These are phyloP conservation scores for Penicillium simplicissimum DNA, from an alignment of 495 filamentous ascomycete genomes.

Conservation along the genomic window DNA sequence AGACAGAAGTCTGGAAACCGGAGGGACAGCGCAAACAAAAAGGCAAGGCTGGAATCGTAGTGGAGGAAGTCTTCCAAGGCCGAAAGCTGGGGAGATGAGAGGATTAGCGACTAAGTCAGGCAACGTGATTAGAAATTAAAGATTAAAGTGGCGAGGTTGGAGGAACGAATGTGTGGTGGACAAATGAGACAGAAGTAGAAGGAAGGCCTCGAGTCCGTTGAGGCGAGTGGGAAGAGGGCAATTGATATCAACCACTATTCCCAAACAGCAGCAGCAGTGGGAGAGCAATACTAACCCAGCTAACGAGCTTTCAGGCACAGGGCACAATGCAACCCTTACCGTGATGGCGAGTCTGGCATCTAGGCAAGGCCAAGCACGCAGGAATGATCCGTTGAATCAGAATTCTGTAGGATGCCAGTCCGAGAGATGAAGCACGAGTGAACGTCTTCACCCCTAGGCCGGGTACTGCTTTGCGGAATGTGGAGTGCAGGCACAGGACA, in stretches of 20 bases:
- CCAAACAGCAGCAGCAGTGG: conserved; percentile 23
- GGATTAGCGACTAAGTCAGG: conserved; percentile 29
- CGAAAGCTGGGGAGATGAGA: conserved; percentile 45
- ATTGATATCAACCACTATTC: conserved; percentile 27
- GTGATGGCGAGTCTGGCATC: conserved; percentile 60
- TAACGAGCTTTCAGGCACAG: conserved; percentile 49
- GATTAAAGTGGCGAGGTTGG: conserved; percentile 3
- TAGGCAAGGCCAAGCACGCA: conserved; percentile 52
- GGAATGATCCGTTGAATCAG: conserved; percentile 48
- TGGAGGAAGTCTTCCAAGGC: conserved; percentile 38
- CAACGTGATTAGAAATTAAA: conserved; percentile 26
- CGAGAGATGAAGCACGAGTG: conserved; percentile 65
- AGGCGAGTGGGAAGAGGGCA: conserved; percentile 22
- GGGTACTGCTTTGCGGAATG: conserved; percentile 51
- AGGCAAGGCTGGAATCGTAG: conserved; percentile 43
- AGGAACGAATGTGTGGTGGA: conserved; percentile 15
- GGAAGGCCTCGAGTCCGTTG: conserved; percentile 3
- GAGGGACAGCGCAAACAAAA: conserved; percentile 5
- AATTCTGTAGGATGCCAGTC: conserved; percentile 43
- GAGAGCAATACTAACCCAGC: conserved; percentile 49
- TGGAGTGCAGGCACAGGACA: conserved; percentile 47
- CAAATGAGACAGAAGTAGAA: conserved; percentile 14
- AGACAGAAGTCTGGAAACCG: conserved; percentile 44
- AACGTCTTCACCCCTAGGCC: conserved; percentile 68
- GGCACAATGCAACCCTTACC: conserved; percentile 63